Evolutionary conservation across 345 rosid genomes (phyloP).

Genomic region (Salix viminalis): DNA sequence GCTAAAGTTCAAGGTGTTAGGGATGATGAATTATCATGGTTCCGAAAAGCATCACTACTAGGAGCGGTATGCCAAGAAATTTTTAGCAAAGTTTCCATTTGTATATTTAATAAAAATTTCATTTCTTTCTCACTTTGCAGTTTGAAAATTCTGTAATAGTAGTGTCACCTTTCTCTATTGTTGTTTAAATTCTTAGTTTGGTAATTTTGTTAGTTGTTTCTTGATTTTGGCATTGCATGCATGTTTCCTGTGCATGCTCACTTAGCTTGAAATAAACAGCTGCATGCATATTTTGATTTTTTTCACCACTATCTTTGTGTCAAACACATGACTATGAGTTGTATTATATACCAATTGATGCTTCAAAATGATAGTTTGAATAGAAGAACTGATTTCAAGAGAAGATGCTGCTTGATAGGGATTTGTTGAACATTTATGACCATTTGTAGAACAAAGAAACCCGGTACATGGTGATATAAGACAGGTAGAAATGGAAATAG

Average conservation of each 20-base stretch:
- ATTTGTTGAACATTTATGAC: background rate
- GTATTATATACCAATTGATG: background rate
- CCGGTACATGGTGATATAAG: no score
- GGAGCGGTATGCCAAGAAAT: slow-evolving; percentile 68
- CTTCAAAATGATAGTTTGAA: background rate
- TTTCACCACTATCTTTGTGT: background rate
- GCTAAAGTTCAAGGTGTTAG: slow-evolving; percentile 76
- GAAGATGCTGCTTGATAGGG: background rate
- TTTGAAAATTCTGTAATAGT: background rate
- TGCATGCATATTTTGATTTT: background rate
- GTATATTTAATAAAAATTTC: no score
- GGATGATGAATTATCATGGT: slow-evolving; percentile 90
- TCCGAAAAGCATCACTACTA: slow-evolving; percentile 78
- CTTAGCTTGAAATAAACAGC: background rate
- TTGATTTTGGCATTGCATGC: background rate
- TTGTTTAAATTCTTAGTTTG: background rate
- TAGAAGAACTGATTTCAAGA: background rate
- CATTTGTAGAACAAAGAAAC: background rate
- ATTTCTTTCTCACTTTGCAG: background rate
- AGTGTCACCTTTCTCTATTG: background rate
- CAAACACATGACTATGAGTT: background rate
- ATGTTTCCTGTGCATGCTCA: background rate
- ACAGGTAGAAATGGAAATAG: no score
- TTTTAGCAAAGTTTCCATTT: slow-evolving; percentile 7
- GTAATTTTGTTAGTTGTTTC: background rate